Evolutionary conservation across 2,329 filamentous ascomycete genomes (phyloP), one percentile per base, ranked within the genome.

Genomic region (Westerdykella sp.): DNA sequence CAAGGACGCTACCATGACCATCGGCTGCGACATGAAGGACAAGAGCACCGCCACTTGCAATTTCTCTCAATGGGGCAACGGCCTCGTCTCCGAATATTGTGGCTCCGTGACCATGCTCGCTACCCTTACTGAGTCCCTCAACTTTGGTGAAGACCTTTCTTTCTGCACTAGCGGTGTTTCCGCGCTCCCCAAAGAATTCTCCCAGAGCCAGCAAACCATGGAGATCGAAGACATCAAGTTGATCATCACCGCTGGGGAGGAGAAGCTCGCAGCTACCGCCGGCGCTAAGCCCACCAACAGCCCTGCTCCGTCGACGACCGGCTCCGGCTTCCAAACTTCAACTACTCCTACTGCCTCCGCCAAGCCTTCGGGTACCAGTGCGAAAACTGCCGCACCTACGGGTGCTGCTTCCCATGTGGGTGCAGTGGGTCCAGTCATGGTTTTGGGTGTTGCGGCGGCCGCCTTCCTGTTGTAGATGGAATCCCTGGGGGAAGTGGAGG

Each of bases 261-360:
- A 80, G 52, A 84, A 96, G 16, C 81, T 94, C 50, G 76, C 95
- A 43, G 89, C 84, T 1, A 74, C 76, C 16, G 70, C 57, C 1
- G 70, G 66, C 40, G 73, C 71, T n/a, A 78, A 62, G 69, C 73
- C 58, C 68, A 76, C 34, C 1, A 44, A 43, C n/a, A 48, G 82
- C 23, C 43, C 49, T 37, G 50, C 53, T 18, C 37, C 42, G 10
- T 35, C 43, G 6, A 43, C 43, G 11, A 38, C 14, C 14, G 38
- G 25, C 25, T 28, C 30, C 2, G 41, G 32, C 4, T 23, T 34
- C 6, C 28, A 21, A 11, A 36, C 34, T 5, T 28, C 23, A 15
- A 37, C 25, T 18, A 35, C 12, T 14, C 10, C 36, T 13, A 45
- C 42, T 32, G 43, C 39, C 23, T 37, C 40, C 34, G 10, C 40